These are phyloP conservation scores for Pholiota adiposa DNA, from an alignment of 1,284 basidiomycete species.

Conservation along the genomic window DNA sequence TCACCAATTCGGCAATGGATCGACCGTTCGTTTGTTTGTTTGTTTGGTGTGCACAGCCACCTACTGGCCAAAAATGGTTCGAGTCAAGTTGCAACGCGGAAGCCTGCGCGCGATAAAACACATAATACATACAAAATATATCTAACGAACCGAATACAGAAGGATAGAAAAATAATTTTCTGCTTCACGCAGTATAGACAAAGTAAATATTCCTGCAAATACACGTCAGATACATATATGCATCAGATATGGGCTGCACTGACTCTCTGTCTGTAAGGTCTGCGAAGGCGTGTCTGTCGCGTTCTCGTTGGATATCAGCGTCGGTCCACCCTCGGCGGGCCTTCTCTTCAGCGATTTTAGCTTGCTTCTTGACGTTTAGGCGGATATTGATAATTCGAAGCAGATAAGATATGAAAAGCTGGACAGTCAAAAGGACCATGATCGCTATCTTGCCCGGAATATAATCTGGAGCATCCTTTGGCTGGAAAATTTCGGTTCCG, in stretches of 20 bases:
- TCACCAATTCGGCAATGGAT: background rate
- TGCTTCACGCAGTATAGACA: conserved; percentile 46
- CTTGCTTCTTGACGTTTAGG: conserved; percentile 56
- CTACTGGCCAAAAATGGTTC: background rate
- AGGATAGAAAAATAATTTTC: background rate
- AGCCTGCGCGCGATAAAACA: background rate
- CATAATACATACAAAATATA: background rate
- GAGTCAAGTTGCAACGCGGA: too few species aligned
- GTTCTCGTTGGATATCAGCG: conserved; percentile 56
- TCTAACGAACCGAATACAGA: background rate
- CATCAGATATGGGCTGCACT: conserved; percentile 24
- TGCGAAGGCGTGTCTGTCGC: conserved; percentile 62
- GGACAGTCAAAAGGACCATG: conserved; percentile 58
- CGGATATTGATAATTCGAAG: conserved; percentile 59
- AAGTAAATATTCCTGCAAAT: conserved; percentile 46
- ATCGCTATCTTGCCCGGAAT: conserved; percentile 68
- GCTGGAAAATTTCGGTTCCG: conserved; percentile 65
- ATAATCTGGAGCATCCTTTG: conserved; percentile 64
- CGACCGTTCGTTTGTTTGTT: background rate
- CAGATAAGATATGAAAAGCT: conserved; percentile 52
- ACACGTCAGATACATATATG: background rate
- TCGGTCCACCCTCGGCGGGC: conserved; percentile 57
- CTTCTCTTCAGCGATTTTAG: conserved; percentile 48
- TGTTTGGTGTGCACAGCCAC: background rate
- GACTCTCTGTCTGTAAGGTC: conserved; percentile 68